Conservation (phyloP, 306 rosid genomes). For the Rosa chinensis region DNA sequence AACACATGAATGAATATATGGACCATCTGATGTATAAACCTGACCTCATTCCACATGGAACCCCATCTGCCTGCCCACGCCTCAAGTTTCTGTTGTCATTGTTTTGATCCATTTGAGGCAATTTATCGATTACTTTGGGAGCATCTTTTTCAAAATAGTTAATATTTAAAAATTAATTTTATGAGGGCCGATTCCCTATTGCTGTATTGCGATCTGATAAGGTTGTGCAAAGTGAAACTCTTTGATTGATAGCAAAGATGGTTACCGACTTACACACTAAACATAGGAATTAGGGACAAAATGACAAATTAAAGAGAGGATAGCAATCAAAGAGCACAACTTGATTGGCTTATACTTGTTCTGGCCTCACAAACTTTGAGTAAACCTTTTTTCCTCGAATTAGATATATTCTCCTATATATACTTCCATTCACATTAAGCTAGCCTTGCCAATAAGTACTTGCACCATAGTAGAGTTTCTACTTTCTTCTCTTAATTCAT, state of each 20-base stretch:
- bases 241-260: neutral
- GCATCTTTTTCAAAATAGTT: neutral
- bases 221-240: neutral
- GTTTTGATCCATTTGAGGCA: neutral
- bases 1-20: neutral
- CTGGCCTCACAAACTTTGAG: slow-evolving; percentile 13
- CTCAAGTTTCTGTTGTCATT: neutral
- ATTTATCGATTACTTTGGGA: neutral
- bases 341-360: slow-evolving; percentile 15
- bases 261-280: neutral
- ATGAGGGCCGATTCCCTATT: neutral
- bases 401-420: slow-evolving; percentile 3
- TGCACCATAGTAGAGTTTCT: neutral
- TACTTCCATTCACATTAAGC: neutral
- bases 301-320: neutral
- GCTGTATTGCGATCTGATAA: neutral
- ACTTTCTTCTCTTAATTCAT: neutral
- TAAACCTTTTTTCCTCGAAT: neutral
- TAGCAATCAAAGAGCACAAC: neutral
- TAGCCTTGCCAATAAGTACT: neutral
- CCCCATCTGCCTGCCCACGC: slow-evolving; percentile 21
- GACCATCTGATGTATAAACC: slow-evolving; percentile 9
- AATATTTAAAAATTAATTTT: neutral
- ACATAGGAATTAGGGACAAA: neutral
- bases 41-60: slow-evolving; percentile 19